Evolutionary conservation across 169 alveolate species (phyloP).

Genomic region (Ichthyophthirius multifiliis): DNA sequence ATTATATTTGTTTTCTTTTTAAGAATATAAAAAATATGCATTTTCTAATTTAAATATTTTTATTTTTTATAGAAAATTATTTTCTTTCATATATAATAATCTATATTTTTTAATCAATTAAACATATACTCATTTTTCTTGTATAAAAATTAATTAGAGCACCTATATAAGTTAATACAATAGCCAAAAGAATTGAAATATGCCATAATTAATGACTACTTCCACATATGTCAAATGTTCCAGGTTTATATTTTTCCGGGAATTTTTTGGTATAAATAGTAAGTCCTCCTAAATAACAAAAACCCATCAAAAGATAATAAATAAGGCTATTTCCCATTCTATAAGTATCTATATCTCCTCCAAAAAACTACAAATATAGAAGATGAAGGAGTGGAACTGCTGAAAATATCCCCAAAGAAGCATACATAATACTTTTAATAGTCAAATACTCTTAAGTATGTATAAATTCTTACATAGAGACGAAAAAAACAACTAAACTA

Average conservation of each 20-base stretch:
- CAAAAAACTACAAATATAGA: neutral
- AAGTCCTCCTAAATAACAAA: constrained; percentile 31
- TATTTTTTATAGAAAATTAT: too few species aligned
- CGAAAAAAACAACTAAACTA: constrained; percentile 23
- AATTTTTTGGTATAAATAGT: constrained; percentile 50
- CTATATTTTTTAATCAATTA: too few species aligned
- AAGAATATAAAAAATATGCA: too few species aligned
- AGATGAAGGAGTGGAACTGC: constrained; percentile 36
- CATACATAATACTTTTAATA: constrained; percentile 38
- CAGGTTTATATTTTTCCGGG: constrained; percentile 72
- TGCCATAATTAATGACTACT: constrained; percentile 63
- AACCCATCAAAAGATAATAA: constrained; percentile 24
- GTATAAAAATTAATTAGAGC: constrained; percentile 52
- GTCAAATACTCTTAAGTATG: constrained; percentile 24
- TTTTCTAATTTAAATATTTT: too few species aligned
- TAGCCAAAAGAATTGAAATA: constrained; percentile 44
- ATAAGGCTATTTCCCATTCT: neutral
- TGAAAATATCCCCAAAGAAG: constrained; percentile 42
- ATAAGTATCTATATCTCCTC: neutral
- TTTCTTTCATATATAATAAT: too few species aligned
- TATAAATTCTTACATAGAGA: constrained; percentile 32
- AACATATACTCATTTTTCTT: constrained; percentile 38
- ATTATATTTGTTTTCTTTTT: too few species aligned
- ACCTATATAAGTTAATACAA: constrained; percentile 51
- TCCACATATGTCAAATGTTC: constrained; percentile 70